phyloP scores from a whole-genome alignment of 805 yeast genomes.

The Barnettozyma salicaria region DNA sequence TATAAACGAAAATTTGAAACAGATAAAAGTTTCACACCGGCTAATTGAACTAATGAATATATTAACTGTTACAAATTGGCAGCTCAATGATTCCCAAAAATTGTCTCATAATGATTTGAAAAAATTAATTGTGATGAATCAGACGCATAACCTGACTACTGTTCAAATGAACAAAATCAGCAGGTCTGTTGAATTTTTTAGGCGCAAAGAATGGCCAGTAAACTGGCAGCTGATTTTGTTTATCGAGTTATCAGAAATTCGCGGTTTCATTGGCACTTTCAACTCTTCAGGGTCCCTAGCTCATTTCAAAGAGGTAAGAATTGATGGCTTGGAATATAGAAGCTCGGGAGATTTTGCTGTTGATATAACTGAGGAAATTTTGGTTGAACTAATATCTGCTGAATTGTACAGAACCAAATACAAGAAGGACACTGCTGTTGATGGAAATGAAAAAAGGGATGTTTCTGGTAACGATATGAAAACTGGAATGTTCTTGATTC shows the following conservation, averaged over 20 bases:
- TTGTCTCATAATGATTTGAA: slow-evolving; percentile 43
- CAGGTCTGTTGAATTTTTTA: slow-evolving; percentile 30
- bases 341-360: slow-evolving; percentile 4
- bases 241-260: slow-evolving; percentile 23
- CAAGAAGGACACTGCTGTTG: slow-evolving; percentile 9
- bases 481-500: slow-evolving; percentile 24
- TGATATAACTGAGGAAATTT: slow-evolving; percentile 9
- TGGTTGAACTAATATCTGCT: slow-evolving; percentile 5
- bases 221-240: slow-evolving; percentile 35
- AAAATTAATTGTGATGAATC: slow-evolving; percentile 11
- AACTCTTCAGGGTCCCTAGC: slow-evolving; percentile 8
- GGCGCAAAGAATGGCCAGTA: slow-evolving; percentile 30
- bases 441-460: slow-evolving; percentile 8
- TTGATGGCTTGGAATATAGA: slow-evolving; percentile 7
- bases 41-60: slow-evolving; percentile 45
- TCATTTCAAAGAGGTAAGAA: slow-evolving; percentile 11
- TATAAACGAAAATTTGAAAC: slow-evolving; percentile 20
- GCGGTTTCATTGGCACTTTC: slow-evolving; percentile 32
- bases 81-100: slow-evolving; percentile 47
- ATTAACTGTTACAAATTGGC: slow-evolving; percentile 66
- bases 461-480: slow-evolving; percentile 6
- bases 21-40: slow-evolving; percentile 17
- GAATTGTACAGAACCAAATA: slow-evolving; percentile 2
- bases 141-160: not conserved
- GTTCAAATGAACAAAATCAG: not conserved